phyloP scores from a whole-genome alignment of 345 rosid species.

The Eucalyptus viminalis region DNA sequence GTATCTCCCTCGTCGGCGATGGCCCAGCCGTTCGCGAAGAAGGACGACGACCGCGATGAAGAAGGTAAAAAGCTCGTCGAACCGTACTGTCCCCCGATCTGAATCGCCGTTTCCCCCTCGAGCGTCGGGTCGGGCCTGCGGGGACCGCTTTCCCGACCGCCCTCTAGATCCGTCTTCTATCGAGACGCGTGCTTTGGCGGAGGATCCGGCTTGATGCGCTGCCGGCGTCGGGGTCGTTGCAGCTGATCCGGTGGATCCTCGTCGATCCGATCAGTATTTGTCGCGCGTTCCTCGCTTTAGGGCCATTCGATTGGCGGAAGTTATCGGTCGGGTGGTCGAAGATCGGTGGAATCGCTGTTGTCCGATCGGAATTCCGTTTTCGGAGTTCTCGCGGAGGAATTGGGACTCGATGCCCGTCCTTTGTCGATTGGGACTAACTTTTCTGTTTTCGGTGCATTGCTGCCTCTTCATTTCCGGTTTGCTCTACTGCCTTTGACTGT shows the following conservation, averaged over 20 bases:
- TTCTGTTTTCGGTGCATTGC: not conserved
- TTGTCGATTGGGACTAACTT: not conserved
- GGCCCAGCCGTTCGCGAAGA: constrained; percentile 96
- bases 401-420: not conserved
- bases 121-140: not conserved
- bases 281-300: not conserved
- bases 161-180: not conserved
- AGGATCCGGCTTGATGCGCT: not conserved
- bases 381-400: not conserved
- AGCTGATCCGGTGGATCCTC: not conserved
- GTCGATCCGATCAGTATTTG: not conserved
- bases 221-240: not conserved
- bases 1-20: constrained; percentile 10
- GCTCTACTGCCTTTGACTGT: not conserved
- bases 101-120: not conserved
- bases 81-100: not conserved
- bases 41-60: constrained; percentile 93
- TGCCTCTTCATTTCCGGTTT: not conserved
- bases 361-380: not conserved
- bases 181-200: not conserved
- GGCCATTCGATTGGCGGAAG: not conserved
- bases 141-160: not conserved
- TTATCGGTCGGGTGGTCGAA: not conserved
- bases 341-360: not conserved
- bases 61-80: constrained; percentile 40